Base-by-base conservation (phyloP, 768 basidiomycete species). In the Obba rivulosa region DNA sequence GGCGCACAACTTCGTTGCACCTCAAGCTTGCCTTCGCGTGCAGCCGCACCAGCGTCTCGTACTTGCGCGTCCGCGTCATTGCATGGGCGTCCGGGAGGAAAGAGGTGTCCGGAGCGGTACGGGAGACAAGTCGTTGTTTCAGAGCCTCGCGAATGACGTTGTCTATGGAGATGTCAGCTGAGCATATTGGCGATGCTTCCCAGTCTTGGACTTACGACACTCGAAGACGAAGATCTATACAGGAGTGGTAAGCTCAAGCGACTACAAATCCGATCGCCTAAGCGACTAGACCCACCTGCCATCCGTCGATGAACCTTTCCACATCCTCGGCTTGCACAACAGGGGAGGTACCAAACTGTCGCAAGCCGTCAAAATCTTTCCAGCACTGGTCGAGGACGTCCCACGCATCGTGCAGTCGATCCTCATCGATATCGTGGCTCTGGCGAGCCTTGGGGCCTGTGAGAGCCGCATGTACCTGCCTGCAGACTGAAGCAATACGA, bases 101-200 rank as follows among this genome's bases (percentile, higher is more conserved):
- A 21, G 49, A 36, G 22, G 57, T 20, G 21, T 57, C 57, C 10
- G 52, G 51, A 8, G 59, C 43, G 24, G 58, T 53, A 23, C 46
- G 53, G n/a, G 57, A 40, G 43, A 73, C 58, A 2, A 76, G 66
- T 25, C 76, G 80, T 50, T 83, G 79, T 59, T 86, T 83, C 24
- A 96, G 78, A 2, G 83, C 78, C 61, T 92, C 91, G 23, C 89
- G 83, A 56, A 95, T 86, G 55, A 91, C 78, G 64, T 93, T 93
- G 62, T 92, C 87, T 82, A 62, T 34, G 37, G 49, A 59, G 34
- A 45, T 43, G 24, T 49, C 42, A 51, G 18, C 40, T 25, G 14
- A 35, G 49, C 25, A 36, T 9, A 20, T 9, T 25, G 17, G 8
- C 4, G 18, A 40, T 2, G n/a, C 23, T 36, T 20, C 34, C 35